These are phyloP conservation scores for Delonix regia DNA, from an alignment of 306 rosid genomes.

Conservation along the genomic window DNA sequence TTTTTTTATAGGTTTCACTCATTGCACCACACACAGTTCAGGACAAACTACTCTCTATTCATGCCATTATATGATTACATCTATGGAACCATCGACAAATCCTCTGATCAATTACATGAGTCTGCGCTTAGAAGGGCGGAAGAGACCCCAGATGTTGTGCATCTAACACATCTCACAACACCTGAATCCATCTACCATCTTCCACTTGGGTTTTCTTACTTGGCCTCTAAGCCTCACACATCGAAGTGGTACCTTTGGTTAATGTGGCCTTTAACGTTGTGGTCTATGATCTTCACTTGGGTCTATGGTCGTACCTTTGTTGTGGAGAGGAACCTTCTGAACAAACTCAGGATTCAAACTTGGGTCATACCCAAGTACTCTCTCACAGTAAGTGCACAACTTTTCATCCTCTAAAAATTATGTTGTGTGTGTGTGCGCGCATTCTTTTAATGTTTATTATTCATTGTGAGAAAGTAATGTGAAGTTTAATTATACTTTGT, in stretches of 20 bases:
- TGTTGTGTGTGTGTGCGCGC: background rate
- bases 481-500: background rate
- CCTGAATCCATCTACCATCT: slow-evolving; percentile 55
- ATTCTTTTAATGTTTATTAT: background rate
- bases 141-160: slow-evolving; percentile 45
- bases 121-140: slow-evolving; percentile 35
- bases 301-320: slow-evolving; percentile 41
- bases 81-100: slow-evolving; percentile 47
- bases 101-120: slow-evolving; percentile 35
- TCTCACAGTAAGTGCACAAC: slow-evolving; percentile 41
- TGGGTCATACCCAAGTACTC: slow-evolving; percentile 69
- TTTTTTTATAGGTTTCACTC: background rate
- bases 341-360: slow-evolving; percentile 58
- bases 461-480: background rate
- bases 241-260: slow-evolving; percentile 56
- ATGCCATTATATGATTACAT: slow-evolving; percentile 61
- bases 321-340: slow-evolving; percentile 51
- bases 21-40: slow-evolving; percentile 16
- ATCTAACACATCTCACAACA: slow-evolving; percentile 51
- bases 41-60: slow-evolving; percentile 48
- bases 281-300: slow-evolving; percentile 50
- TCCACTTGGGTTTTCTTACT: slow-evolving; percentile 52
- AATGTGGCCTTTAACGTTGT: slow-evolving; percentile 69
- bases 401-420: no score
- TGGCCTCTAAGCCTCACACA: slow-evolving; percentile 62